A percentile compares a stretch with the other conserved stretches of the same genome.
Conservation (phyloP, 306 rosid genomes). For the Castanopsis chinensis region DNA sequence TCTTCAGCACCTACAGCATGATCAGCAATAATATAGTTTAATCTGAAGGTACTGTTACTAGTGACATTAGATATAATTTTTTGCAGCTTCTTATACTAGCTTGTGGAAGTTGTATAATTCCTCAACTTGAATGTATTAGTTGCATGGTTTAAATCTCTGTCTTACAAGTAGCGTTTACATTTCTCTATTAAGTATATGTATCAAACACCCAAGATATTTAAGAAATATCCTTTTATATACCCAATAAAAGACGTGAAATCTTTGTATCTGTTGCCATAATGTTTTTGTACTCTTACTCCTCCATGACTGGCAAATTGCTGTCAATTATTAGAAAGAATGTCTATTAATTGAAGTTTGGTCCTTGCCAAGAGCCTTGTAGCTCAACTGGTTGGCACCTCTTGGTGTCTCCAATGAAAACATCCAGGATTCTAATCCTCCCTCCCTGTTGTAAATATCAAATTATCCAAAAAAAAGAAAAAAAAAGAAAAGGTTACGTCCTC, state of each 20-base stretch:
- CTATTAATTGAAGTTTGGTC: background rate
- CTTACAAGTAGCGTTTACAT: background rate
- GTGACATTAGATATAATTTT: background rate
- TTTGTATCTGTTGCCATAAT: background rate
- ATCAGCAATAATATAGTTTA: background rate
- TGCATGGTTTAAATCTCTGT: background rate
- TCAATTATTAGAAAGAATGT: background rate
- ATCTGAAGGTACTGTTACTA: conserved; percentile 11
- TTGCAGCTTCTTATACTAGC: background rate
- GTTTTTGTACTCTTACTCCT: background rate
- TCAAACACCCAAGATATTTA: background rate
- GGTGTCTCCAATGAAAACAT: no score
- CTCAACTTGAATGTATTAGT: background rate
- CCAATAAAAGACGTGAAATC: background rate
- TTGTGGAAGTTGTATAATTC: background rate
- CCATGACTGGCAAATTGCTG: background rate
- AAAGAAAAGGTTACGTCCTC: background rate
- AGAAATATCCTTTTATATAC: background rate
- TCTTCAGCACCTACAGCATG: conserved; percentile 10
- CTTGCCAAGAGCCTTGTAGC: no score
- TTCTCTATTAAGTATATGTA: background rate
- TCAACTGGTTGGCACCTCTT: no score
- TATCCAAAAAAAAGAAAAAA: no score
- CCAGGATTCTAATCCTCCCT: no score
- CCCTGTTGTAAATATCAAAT: no score